phyloP scores from a whole-genome alignment of 2,329 filamentous ascomycete genomes.

The Neoscytalidium dimidiatum region DNA sequence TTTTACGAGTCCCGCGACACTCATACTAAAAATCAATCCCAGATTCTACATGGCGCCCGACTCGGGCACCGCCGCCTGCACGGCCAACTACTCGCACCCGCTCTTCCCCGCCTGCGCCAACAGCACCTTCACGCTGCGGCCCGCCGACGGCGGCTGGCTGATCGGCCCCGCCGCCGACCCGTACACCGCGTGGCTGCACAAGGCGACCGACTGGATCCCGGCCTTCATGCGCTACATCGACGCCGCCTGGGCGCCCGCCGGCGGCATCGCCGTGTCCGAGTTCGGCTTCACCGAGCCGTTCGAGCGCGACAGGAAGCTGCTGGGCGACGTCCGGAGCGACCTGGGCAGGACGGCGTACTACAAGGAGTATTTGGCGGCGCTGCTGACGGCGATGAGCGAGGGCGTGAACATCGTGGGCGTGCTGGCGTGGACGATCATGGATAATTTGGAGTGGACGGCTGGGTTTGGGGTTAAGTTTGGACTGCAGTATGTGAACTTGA shows the following conservation, averaged over 20 bases:
- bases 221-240: constrained; percentile 36
- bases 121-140: constrained; percentile 34
- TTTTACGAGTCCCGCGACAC: too few relatives aligned
- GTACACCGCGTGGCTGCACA: constrained; percentile 37
- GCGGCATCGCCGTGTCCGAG: constrained; percentile 37
- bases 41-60: constrained; percentile 36
- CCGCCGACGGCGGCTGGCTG: constrained; percentile 30
- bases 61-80: constrained; percentile 40
- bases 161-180: constrained; percentile 36
- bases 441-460: constrained; percentile 40
- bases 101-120: constrained; percentile 39
- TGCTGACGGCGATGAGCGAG: constrained; percentile 36
- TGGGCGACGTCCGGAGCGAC: constrained; percentile 33
- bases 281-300: constrained; percentile 41
- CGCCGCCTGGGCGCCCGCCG: constrained; percentile 31
- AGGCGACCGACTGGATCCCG: constrained; percentile 38
- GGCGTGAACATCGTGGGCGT: constrained; percentile 38
- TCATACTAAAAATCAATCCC: too few relatives aligned
- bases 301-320: constrained; percentile 32
- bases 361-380: constrained; percentile 34
- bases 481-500: constrained; percentile 39
- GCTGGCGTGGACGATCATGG: constrained; percentile 39
- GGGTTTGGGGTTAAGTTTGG: constrained; percentile 38
- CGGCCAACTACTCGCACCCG: constrained; percentile 33
- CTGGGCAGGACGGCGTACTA: constrained; percentile 34